phyloP scores from a whole-genome alignment of 495 filamentous ascomycete genomes.

The Penicillium pulvis region DNA sequence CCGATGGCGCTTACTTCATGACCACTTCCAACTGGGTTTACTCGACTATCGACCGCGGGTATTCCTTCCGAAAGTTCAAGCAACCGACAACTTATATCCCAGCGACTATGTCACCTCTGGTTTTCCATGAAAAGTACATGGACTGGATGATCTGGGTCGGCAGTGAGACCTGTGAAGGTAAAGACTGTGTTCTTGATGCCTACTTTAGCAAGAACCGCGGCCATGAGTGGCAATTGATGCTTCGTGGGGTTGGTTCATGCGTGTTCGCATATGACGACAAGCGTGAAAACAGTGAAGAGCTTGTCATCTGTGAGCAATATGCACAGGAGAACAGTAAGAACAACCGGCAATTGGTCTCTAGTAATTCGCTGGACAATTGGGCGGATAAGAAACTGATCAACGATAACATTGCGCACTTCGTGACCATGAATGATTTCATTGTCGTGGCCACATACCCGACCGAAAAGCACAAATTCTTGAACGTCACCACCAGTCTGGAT shows the following conservation, averaged over 20 bases:
- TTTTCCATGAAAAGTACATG: conserved; percentile 78
- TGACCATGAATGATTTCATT: conserved; percentile 93
- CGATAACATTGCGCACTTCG: conserved; percentile 77
- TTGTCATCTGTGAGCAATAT: conserved; percentile 81
- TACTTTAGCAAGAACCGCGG: conserved; percentile 75
- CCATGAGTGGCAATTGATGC: conserved; percentile 68
- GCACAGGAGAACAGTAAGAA: conserved; percentile 59
- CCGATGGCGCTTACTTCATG: conserved; percentile 83
- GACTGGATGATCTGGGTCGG: conserved; percentile 94
- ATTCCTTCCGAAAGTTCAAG: conserved; percentile 66
- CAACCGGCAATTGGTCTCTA: conserved; percentile 69
- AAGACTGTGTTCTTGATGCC: conserved; percentile 67
- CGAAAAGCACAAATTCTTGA: conserved; percentile 64
- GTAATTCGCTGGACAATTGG: conserved; percentile 57
- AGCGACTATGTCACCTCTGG: conserved; percentile 50
- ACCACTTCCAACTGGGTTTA: conserved; percentile 67
- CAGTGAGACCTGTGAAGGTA: conserved; percentile 54
- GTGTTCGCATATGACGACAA: conserved; percentile 75
- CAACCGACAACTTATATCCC: conserved; percentile 45
- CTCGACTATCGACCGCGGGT: conserved; percentile 76
- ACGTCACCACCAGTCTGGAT: conserved; percentile 80
- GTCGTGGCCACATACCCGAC: conserved; percentile 76
- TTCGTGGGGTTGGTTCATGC: conserved; percentile 71
- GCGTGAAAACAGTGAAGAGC: conserved; percentile 58
- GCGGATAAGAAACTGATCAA: conserved; percentile 58